A percentile compares a stretch with the other conserved stretches of the same genome.
Conservation (phyloP, 75 land plant genomes). For the Gnetum montanum region DNA sequence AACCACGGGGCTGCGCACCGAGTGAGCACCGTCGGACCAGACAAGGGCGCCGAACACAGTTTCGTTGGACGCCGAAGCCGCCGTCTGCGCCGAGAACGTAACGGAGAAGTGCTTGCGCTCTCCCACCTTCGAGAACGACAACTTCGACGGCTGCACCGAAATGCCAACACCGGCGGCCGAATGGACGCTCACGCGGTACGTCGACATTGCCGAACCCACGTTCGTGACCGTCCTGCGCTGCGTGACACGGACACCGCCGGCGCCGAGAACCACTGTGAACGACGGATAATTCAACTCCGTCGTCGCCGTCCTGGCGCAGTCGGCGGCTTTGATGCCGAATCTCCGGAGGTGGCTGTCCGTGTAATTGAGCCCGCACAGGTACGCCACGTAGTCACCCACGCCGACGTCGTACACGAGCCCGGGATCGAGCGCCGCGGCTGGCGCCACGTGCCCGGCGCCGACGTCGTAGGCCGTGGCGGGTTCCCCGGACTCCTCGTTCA, state of each 20-base stretch:
- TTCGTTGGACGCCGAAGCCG: too few relatives aligned
- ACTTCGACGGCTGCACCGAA: not conserved
- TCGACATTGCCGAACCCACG: not conserved
- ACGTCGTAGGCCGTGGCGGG: not conserved
- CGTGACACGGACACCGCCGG: not conserved
- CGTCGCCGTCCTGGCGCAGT: not conserved
- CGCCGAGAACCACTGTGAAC: not conserved
- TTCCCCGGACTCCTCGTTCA: not conserved
- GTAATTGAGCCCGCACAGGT: conserved; percentile 10
- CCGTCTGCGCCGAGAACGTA: too few relatives aligned
- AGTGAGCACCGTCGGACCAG: too few relatives aligned
- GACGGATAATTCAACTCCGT: conserved; percentile 8
- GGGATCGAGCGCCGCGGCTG: conserved; percentile 6
- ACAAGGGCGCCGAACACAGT: too few relatives aligned
- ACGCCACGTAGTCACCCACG: conserved; percentile 2
- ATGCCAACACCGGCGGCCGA: not conserved
- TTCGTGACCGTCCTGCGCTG: not conserved
- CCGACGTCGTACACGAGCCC: conserved; percentile 16
- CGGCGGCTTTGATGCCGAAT: not conserved
- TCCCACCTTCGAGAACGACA: not conserved
- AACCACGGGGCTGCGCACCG: too few relatives aligned
- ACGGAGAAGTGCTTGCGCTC: too few relatives aligned
- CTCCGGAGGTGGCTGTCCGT: not conserved
- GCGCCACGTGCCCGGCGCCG: conserved; percentile 16
- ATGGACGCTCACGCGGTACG: not conserved